These are phyloP conservation scores for Cymbopogon citratus DNA, from an alignment of 176 grass and related monocot species.

Conservation along the genomic window DNA sequence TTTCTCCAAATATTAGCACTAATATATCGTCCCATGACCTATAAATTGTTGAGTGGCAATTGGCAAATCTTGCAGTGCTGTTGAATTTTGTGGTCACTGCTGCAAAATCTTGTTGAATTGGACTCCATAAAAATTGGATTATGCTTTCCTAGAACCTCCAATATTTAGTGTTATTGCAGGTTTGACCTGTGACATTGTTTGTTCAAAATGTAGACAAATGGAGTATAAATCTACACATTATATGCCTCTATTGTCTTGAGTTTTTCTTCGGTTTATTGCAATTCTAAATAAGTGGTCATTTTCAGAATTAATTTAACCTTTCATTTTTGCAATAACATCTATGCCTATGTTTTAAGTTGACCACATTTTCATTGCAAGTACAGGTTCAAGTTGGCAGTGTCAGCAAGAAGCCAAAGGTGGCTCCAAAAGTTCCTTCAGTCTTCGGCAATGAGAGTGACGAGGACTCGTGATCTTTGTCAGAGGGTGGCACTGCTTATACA, in stretches of 20 bases:
- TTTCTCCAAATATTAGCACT: background rate
- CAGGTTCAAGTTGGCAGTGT: conserved; percentile 43
- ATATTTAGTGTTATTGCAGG: background rate
- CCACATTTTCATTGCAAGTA: background rate
- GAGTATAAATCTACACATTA: background rate
- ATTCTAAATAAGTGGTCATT: background rate
- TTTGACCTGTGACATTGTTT: background rate
- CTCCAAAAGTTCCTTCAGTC: conserved; percentile 57
- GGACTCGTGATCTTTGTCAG: conserved; percentile 34
- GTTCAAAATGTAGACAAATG: background rate
- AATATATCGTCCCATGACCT: background rate
- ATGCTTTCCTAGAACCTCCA: background rate
- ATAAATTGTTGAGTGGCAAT: background rate
- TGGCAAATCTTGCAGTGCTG: background rate
- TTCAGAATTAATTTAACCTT: background rate
- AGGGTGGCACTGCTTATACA: background rate
- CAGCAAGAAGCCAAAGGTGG: conserved; percentile 76
- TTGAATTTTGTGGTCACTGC: background rate
- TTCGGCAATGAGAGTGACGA: conserved; percentile 76
- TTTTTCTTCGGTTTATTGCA: background rate
- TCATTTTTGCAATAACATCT: background rate
- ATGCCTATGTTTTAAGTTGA: conserved; percentile 1
- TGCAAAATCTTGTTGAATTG: background rate
- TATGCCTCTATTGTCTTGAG: background rate
- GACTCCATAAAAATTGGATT: background rate